These are phyloP conservation scores for Claviceps humidiphila DNA, from an alignment of 2,329 filamentous ascomycete genomes.

Conservation along the genomic window DNA sequence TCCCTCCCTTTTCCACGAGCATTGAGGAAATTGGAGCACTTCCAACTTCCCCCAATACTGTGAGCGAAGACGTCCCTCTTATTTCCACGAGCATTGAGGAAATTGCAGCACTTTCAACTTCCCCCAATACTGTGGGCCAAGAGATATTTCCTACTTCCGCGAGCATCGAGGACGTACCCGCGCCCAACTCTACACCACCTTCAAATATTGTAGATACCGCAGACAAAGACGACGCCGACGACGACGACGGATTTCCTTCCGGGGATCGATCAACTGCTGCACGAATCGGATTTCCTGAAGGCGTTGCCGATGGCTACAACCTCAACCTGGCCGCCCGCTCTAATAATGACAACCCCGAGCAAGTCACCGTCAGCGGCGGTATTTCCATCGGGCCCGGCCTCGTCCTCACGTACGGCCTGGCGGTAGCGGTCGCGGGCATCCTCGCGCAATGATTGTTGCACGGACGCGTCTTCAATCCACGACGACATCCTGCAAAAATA, in stretches of 20 bases:
- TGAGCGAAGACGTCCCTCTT: not conserved
- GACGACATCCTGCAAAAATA: not conserved
- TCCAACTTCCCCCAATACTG: not conserved
- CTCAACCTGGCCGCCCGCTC: not conserved
- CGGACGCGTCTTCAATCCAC: not conserved
- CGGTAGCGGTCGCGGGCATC: not conserved
- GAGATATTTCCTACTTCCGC: too few species aligned
- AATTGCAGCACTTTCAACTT: not conserved
- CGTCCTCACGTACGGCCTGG: not conserved
- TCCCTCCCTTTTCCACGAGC: not conserved
- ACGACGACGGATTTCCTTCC: too few species aligned
- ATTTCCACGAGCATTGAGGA: not conserved
- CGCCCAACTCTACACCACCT: too few species aligned
- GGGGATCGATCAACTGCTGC: too few species aligned
- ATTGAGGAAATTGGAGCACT: not conserved
- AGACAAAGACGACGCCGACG: too few species aligned
- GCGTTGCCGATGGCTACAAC: not conserved
- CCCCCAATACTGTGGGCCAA: not conserved
- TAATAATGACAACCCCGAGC: not conserved
- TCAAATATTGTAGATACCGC: too few species aligned
- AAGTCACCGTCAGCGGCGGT: not conserved
- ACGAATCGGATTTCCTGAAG: too few species aligned
- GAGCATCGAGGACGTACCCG: too few species aligned
- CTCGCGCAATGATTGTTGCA: not conserved
- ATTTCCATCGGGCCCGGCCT: not conserved